phyloP scores from a whole-genome alignment of 2,329 filamentous ascomycete species.

The Fusarium sp. region DNA sequence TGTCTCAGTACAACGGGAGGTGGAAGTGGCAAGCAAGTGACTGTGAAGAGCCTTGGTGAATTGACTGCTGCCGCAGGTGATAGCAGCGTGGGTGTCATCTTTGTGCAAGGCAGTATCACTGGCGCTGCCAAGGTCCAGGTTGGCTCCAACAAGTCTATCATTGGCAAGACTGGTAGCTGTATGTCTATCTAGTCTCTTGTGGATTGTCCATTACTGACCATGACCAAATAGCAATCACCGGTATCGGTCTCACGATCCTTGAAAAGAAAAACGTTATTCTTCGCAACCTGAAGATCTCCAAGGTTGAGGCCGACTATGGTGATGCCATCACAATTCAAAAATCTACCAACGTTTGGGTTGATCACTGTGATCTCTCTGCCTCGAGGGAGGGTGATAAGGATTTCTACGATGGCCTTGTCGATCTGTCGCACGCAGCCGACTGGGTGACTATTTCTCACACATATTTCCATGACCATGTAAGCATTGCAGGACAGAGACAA shows the following conservation, averaged over 20 bases:
- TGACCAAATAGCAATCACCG: constrained; percentile 26
- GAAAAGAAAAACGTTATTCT: constrained; percentile 61
- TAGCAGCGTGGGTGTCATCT: constrained; percentile 21
- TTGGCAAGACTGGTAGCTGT: constrained; percentile 39
- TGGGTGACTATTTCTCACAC: constrained; percentile 55
- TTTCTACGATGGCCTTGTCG: constrained; percentile 55
- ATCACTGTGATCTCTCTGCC: constrained; percentile 55
- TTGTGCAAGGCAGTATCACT: constrained; percentile 36
- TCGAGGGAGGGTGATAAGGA: constrained; percentile 53
- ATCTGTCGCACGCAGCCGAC: constrained; percentile 56
- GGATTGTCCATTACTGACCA: not conserved
- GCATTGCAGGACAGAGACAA: not conserved
- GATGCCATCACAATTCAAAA: constrained; percentile 62
- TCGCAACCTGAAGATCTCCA: constrained; percentile 62
- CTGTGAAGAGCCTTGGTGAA: constrained; percentile 29
- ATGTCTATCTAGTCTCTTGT: not conserved
- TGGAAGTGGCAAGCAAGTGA: constrained; percentile 18
- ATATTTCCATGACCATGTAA: constrained; percentile 54
- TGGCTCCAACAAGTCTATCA: constrained; percentile 38
- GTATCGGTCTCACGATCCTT: constrained; percentile 32
- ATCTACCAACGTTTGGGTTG: constrained; percentile 59
- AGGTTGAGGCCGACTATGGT: constrained; percentile 56
- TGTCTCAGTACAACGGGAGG: constrained; percentile 30
- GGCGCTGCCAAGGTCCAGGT: constrained; percentile 39
- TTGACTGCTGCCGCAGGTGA: constrained; percentile 29